A percentile compares a stretch with the other conserved stretches of the same genome.
These are phyloP conservation scores for Astragalus membranaceus DNA, from an alignment of 306 rosid genomes.

Conservation along the genomic window DNA sequence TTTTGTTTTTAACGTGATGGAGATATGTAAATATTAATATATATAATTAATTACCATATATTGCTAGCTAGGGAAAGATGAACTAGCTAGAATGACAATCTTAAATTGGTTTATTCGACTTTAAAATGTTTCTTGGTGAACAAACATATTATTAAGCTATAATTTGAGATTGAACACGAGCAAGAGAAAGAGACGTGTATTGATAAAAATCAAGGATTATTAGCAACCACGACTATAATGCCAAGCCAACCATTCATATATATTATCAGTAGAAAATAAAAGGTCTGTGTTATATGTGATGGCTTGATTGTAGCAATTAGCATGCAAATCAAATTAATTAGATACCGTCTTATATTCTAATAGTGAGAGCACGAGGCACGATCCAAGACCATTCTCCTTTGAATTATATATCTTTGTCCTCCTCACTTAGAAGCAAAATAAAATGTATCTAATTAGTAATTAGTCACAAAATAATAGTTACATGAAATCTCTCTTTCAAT, in stretches of 20 bases:
- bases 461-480: conserved; percentile 14
- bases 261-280: not conserved
- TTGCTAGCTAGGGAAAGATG: not conserved
- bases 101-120: not conserved
- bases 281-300: not conserved
- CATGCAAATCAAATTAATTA: conserved; percentile 11
- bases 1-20: not conserved
- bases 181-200: conserved; percentile 37
- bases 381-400: conserved; percentile 17
- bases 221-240: conserved; percentile 38
- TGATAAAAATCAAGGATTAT: conserved; percentile 15
- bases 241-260: conserved; percentile 27
- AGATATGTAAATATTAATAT: not conserved
- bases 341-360: conserved; percentile 26
- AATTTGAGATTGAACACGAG: conserved; percentile 13
- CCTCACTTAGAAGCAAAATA: conserved; percentile 31
- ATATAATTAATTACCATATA: not conserved
- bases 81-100: not conserved
- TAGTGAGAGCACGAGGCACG: conserved; percentile 31
- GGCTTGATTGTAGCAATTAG: not conserved
- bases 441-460: conserved; percentile 2
- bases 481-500: conserved; percentile 10
- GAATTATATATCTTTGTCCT: conserved; percentile 30
- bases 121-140: conserved; percentile 21
- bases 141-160: conserved; percentile 20